Percentiles rank a stretch among this genome's conserved stretches.
These are phyloP conservation scores for Daldinia childiae DNA, from an alignment of 495 filamentous ascomycete species.

Conservation along the genomic window DNA sequence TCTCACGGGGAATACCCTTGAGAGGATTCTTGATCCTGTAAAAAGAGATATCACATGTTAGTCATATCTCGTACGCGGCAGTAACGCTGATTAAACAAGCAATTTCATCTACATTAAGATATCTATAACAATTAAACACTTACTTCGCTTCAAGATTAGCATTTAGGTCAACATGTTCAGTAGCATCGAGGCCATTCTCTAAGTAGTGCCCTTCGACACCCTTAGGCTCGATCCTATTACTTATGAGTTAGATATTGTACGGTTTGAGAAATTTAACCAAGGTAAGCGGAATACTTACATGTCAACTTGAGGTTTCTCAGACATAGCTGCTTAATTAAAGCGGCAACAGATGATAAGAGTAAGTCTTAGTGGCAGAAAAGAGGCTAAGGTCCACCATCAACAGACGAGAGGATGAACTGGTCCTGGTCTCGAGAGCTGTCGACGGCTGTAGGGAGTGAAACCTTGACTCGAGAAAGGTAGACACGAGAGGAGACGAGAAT, in stretches of 20 bases:
- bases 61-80: constrained; percentile 4
- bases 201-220: constrained; percentile 47
- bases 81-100: background rate
- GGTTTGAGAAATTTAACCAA: background rate
- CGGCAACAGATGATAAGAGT: background rate
- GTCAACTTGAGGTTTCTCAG: constrained; percentile 29
- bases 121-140: constrained; percentile 11
- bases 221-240: constrained; percentile 44
- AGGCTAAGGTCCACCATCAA: constrained; percentile 13
- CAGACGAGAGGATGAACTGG: constrained; percentile 6
- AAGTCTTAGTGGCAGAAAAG: background rate
- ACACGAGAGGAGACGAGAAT: constrained; percentile 15
- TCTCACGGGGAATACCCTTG: constrained; percentile 59
- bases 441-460: constrained; percentile 14
- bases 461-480: constrained; percentile 23
- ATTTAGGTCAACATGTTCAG: constrained; percentile 56
- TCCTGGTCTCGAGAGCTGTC: constrained; percentile 5
- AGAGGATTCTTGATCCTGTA: constrained; percentile 67
- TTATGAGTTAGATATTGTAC: constrained; percentile 22
- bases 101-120: background rate
- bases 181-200: constrained; percentile 47
- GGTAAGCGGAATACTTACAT: constrained; percentile 12
- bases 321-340: constrained; percentile 19
- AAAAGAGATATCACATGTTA: constrained; percentile 14
- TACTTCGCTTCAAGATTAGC: constrained; percentile 58